Percentiles rank a stretch among this genome's conserved stretches.
Conservation (phyloP, 495 filamentous ascomycete genomes). For the Achaetomiella virescens region DNA sequence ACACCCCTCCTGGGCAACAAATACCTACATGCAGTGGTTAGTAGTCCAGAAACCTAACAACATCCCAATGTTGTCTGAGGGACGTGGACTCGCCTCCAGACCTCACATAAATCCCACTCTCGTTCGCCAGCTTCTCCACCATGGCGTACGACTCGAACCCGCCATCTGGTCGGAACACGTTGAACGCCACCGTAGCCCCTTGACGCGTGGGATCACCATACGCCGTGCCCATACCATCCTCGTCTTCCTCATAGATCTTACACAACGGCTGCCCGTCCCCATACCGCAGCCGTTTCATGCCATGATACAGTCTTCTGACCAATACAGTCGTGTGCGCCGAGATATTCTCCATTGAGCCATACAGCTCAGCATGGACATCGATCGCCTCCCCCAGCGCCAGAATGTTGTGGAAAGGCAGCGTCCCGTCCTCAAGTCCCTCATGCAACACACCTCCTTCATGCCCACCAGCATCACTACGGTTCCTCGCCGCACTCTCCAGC, state of each 20-base stretch:
- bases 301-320: slow-evolving; percentile 43
- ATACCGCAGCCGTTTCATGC: slow-evolving; percentile 51
- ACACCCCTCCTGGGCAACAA: slow-evolving; percentile 42
- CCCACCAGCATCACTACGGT: neutral
- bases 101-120: slow-evolving; percentile 58
- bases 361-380: slow-evolving; percentile 56
- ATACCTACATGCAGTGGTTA: slow-evolving; percentile 34
- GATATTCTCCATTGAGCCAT: slow-evolving; percentile 54
- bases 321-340: slow-evolving; percentile 59
- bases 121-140: slow-evolving; percentile 58
- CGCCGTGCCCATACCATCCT: slow-evolving; percentile 4
- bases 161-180: slow-evolving; percentile 51
- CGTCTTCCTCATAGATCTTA: slow-evolving; percentile 48
- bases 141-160: slow-evolving; percentile 50
- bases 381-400: slow-evolving; percentile 65
- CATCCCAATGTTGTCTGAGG: slow-evolving; percentile 39
- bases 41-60: slow-evolving; percentile 36
- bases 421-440: slow-evolving; percentile 70
- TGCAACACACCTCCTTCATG: slow-evolving; percentile 37
- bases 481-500: slow-evolving; percentile 19
- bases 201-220: slow-evolving; percentile 56
- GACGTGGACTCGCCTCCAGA: slow-evolving; percentile 55
- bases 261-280: slow-evolving; percentile 52
- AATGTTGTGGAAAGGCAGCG: slow-evolving; percentile 71
- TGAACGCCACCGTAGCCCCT: slow-evolving; percentile 68